phyloP scores from a whole-genome alignment of 148 eudicot genomes.

The Dianthus caryophyllus region DNA sequence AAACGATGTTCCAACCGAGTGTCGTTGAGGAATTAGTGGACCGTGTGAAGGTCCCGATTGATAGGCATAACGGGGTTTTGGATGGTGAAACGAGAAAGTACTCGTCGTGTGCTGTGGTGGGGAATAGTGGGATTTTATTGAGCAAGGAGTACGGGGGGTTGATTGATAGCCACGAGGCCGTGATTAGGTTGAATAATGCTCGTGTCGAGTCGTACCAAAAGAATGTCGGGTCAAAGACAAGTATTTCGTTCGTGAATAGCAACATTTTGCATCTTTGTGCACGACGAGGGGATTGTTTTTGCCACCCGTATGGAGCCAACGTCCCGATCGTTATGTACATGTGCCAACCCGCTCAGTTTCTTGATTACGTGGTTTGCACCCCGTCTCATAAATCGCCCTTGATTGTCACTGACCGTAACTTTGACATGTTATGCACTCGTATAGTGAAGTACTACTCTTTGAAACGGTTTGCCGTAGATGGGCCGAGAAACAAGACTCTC shows the following conservation, averaged over 20 bases:
- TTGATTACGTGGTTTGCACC: constrained; percentile 68
- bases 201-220: constrained; percentile 34
- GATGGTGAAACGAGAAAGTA: constrained; percentile 27
- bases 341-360: constrained; percentile 75
- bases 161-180: constrained; percentile 69
- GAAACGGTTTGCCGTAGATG: constrained; percentile 43
- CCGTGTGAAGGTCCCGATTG: constrained; percentile 32
- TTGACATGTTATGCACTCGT: constrained; percentile 62
- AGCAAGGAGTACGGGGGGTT: constrained; percentile 40
- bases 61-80: constrained; percentile 26
- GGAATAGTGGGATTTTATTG: constrained; percentile 80
- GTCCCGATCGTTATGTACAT: constrained; percentile 80
- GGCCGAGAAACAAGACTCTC: constrained; percentile 37
- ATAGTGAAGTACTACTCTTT: constrained; percentile 82
- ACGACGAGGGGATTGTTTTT: constrained; percentile 55
- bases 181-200: constrained; percentile 80
- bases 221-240: constrained; percentile 68
- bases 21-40: constrained; percentile 45
- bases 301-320: constrained; percentile 71
- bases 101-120: constrained; percentile 82
- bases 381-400: constrained; percentile 61
- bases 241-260: constrained; percentile 72
- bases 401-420: constrained; percentile 58
- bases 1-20: constrained; percentile 38
- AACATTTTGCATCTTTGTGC: constrained; percentile 76